Percentiles rank a stretch among this genome's conserved stretches.
Evolutionary conservation across 345 rosid genomes (phyloP).

Genomic region (Populus euphratica): DNA sequence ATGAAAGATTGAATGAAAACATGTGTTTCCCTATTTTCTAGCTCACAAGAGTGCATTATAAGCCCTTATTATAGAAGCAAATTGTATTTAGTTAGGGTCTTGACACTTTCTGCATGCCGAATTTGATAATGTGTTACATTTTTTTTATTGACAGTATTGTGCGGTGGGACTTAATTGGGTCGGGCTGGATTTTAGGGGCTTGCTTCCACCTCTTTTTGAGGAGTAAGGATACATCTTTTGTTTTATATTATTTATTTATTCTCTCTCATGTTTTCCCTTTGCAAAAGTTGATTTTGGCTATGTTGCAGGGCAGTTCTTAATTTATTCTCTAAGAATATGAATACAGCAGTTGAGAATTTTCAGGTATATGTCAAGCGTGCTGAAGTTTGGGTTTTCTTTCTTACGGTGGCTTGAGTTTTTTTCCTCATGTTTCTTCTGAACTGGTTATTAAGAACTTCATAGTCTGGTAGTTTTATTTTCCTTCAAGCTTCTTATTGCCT

Average conservation of each 20-base stretch:
- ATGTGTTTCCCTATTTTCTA: background rate
- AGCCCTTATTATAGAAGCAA: too few relatives aligned
- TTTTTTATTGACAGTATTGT: slow-evolving; percentile 58
- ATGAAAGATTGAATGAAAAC: background rate
- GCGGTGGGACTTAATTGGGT: slow-evolving; percentile 98
- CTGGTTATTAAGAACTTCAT: background rate
- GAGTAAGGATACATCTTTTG: slow-evolving; percentile 46
- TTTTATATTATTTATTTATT: background rate
- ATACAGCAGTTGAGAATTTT: slow-evolving; percentile 79
- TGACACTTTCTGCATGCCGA: background rate
- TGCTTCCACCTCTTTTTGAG: slow-evolving; percentile 91
- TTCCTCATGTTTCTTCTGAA: background rate
- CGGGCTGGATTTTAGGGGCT: slow-evolving; percentile 90
- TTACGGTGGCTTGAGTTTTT: background rate
- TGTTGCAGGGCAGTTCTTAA: slow-evolving; percentile 79
- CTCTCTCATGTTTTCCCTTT: background rate
- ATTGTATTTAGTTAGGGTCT: too few relatives aligned
- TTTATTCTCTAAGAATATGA: slow-evolving; percentile 82
- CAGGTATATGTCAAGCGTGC: slow-evolving; percentile 49
- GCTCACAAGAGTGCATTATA: background rate
- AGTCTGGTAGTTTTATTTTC: background rate
- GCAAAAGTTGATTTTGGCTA: slow-evolving; percentile 15
- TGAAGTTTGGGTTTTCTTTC: background rate
- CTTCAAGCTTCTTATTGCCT: slow-evolving; percentile 8
- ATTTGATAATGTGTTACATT: slow-evolving; percentile 8